These are phyloP conservation scores for Vigna nakashimae DNA, from an alignment of 306 rosid genomes.

Conservation along the genomic window DNA sequence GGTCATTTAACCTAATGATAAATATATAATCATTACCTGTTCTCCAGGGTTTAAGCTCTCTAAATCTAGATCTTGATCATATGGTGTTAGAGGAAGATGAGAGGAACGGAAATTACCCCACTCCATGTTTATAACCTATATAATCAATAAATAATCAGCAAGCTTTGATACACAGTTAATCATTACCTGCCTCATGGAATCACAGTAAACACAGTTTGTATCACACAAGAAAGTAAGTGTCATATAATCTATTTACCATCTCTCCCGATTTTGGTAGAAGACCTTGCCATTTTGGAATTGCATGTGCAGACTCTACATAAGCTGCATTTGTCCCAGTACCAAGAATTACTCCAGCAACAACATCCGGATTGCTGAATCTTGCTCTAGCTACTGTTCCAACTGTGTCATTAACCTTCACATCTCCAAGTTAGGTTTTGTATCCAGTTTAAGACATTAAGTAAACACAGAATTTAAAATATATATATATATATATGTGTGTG, in stretches of 20 bases:
- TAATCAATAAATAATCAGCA: conserved; percentile 29
- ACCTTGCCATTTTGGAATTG: conserved; percentile 98
- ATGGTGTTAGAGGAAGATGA: conserved; percentile 88
- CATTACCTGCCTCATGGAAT: conserved; percentile 16
- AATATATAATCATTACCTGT: conserved; percentile 64
- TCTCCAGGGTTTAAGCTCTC: conserved; percentile 97
- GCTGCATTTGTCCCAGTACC: conserved; percentile 99
- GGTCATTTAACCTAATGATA: conserved; percentile 23
- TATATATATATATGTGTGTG: too few species aligned
- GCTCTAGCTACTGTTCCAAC: conserved; percentile 96
- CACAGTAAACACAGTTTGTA: background rate
- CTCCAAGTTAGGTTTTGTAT: conserved; percentile 43
- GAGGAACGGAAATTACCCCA: conserved; percentile 96
- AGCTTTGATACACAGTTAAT: conserved; percentile 7
- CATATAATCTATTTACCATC: conserved; percentile 65
- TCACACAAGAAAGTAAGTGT: background rate
- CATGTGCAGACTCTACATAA: conserved; percentile 80
- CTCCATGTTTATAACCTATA: conserved; percentile 96
- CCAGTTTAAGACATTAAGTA: conserved; percentile 13
- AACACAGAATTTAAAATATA: background rate
- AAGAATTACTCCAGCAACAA: conserved; percentile 86
- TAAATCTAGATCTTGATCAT: conserved; percentile 74
- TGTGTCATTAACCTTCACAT: conserved; percentile 85
- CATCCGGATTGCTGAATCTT: conserved; percentile 76
- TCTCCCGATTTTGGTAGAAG: conserved; percentile 86